These are phyloP conservation scores for Erythrophleum fordii DNA, from an alignment of 306 rosid species.

Conservation along the genomic window DNA sequence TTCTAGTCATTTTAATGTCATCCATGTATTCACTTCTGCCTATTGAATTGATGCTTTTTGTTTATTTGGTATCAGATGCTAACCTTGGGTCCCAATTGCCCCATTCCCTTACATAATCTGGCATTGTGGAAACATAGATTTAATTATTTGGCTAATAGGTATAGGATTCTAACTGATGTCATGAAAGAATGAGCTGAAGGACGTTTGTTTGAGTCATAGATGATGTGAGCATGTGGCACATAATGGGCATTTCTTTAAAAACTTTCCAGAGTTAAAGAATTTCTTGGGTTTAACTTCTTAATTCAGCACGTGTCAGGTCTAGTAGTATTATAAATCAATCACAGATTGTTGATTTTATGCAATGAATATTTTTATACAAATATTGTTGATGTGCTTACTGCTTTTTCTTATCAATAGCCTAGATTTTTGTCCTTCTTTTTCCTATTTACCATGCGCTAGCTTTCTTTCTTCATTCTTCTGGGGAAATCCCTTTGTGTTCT, in stretches of 20 bases:
- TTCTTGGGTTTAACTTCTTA: constrained; percentile 32
- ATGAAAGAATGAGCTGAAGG: constrained; percentile 26
- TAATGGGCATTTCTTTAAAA: not conserved
- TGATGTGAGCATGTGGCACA: constrained; percentile 23
- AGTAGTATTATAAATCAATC: constrained; percentile 20
- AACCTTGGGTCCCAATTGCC: not conserved
- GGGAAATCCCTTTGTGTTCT: constrained; percentile 19
- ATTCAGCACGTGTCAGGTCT: constrained; percentile 13
- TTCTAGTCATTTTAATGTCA: constrained; percentile 4
- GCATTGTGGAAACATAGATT: not conserved
- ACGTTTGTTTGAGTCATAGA: constrained; percentile 20
- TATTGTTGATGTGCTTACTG: constrained; percentile 15
- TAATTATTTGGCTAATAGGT: constrained; percentile 4
- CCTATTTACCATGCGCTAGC: not conserved
- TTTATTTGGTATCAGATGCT: constrained; percentile 4
- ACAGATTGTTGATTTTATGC: not conserved
- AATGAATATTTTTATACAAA: constrained; percentile 2
- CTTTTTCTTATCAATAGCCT: constrained; percentile 2
- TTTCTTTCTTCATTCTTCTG: not conserved
- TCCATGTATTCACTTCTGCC: not conserved
- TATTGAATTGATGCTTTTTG: constrained; percentile 16
- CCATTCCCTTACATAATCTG: constrained; percentile 16
- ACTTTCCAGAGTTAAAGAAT: not conserved
- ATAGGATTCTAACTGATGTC: constrained; percentile 13
- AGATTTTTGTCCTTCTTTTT: not conserved